A percentile compares a stretch with the other conserved stretches of the same genome.
phyloP scores from a whole-genome alignment of 1,284 basidiomycete species.

The Malassezia globosa region DNA sequence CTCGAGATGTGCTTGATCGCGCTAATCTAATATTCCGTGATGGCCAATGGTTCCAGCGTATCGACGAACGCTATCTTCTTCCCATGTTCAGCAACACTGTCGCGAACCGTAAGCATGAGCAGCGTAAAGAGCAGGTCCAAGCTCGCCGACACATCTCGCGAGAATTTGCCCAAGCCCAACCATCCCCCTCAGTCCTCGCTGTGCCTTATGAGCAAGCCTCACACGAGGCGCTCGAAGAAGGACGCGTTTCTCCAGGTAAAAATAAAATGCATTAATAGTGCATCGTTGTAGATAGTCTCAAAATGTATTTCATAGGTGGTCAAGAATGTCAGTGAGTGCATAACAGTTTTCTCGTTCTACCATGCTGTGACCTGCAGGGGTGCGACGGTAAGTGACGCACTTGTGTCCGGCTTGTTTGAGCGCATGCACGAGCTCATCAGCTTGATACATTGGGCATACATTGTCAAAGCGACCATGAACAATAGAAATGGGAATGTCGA shows the following conservation, averaged over 20 bases:
- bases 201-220: constrained; percentile 6
- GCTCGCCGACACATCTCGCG: constrained; percentile 8
- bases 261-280: constrained; percentile 3
- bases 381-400: background rate
- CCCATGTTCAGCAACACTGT: constrained; percentile 77
- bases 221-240: background rate
- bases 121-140: constrained; percentile 20
- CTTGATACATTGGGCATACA: constrained; percentile 9
- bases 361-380: constrained; percentile 7
- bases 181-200: background rate
- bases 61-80: constrained; percentile 86
- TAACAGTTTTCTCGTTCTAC: constrained; percentile 1
- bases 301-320: background rate
- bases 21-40: constrained; percentile 49
- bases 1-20: constrained; percentile 29
- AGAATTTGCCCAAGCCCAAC: too few relatives aligned
- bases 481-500: constrained; percentile 57
- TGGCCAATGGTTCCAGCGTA: constrained; percentile 83
- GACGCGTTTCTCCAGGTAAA: constrained; percentile 1
- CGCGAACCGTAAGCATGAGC: constrained; percentile 48
- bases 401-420: background rate
- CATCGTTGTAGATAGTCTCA: background rate
- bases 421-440: constrained; percentile 2
- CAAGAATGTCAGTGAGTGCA: constrained; percentile 3
- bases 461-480: constrained; percentile 58